A percentile compares a stretch with the other conserved stretches of the same genome.
Conservation (phyloP, 2,329 filamentous ascomycete species). For the Monilinia laxa region DNA sequence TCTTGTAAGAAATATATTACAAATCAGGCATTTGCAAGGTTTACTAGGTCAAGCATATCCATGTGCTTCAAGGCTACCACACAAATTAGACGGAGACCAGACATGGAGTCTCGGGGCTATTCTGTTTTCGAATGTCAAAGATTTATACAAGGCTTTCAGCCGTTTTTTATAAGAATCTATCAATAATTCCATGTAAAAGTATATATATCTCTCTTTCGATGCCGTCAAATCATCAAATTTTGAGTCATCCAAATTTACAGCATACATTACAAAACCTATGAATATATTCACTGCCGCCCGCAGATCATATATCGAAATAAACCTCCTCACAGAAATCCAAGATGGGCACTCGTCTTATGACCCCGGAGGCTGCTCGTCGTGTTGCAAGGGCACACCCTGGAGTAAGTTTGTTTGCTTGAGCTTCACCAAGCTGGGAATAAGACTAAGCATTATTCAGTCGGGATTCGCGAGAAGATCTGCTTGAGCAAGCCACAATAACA, state of each 20-base stretch:
- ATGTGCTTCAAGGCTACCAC: neutral
- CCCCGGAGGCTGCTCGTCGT: constrained; percentile 6
- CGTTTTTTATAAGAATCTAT: neutral
- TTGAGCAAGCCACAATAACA: constrained; percentile 6
- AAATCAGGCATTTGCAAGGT: neutral
- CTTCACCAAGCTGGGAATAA: neutral
- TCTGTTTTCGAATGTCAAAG: neutral
- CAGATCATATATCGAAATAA: neutral
- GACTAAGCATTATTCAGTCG: constrained; percentile 7
- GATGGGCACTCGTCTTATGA: constrained; percentile 9
- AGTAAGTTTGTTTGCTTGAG: constrained; percentile 6
- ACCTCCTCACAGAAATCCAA: neutral
- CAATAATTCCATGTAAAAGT: neutral
- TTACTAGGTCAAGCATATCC: neutral
- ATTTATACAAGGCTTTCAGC: neutral
- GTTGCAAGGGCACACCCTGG: constrained; percentile 15
- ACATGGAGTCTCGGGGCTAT: too few species aligned
- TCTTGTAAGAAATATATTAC: neutral
- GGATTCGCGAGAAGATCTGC: constrained; percentile 17
- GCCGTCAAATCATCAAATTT: neutral
- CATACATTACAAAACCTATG: neutral
- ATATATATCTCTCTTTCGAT: neutral
- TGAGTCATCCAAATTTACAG: neutral
- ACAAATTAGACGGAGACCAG: neutral
- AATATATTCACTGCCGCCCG: neutral